phyloP scores from a whole-genome alignment of 805 yeast species.

The Limtongia smithiae region DNA sequence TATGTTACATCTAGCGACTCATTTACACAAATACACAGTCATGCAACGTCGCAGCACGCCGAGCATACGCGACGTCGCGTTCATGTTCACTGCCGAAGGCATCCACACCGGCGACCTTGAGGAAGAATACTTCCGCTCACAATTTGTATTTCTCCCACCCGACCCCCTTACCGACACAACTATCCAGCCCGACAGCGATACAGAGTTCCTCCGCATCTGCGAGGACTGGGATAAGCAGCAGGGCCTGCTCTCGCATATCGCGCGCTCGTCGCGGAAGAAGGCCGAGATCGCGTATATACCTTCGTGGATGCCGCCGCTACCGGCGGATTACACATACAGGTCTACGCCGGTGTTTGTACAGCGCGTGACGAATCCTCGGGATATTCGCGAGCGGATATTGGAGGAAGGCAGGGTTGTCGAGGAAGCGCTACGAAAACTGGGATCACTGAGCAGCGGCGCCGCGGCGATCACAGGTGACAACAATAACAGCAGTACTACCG shows the following conservation, averaged over 20 bases:
- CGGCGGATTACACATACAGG: conserved; percentile 90
- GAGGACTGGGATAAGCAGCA: conserved; percentile 11
- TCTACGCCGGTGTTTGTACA: conserved; percentile 67
- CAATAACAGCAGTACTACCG: neutral
- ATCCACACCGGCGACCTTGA: conserved; percentile 36
- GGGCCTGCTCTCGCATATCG: conserved; percentile 7
- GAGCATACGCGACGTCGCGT: conserved; percentile 36
- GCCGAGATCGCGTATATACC: conserved; percentile 51
- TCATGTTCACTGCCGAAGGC: conserved; percentile 34
- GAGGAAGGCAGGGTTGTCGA: conserved; percentile 81
- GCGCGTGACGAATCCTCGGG: conserved; percentile 63
- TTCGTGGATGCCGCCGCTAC: conserved; percentile 77
- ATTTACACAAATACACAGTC: conserved; percentile 32
- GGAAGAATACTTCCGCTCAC: conserved; percentile 28
- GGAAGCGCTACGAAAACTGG: conserved; percentile 62
- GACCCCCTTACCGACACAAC: neutral
- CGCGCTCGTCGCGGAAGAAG: conserved; percentile 31
- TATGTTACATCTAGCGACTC: conserved; percentile 26
- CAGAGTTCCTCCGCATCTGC: neutral
- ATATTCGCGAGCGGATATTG: conserved; percentile 66
- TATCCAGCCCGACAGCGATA: neutral
- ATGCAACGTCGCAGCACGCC: conserved; percentile 40
- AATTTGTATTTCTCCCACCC: conserved; percentile 12
- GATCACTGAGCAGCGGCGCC: conserved; percentile 31
- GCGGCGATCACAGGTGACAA: neutral